These are phyloP conservation scores for Peniophora sp. DNA, from an alignment of 1,284 basidiomycete genomes.

Conservation along the genomic window DNA sequence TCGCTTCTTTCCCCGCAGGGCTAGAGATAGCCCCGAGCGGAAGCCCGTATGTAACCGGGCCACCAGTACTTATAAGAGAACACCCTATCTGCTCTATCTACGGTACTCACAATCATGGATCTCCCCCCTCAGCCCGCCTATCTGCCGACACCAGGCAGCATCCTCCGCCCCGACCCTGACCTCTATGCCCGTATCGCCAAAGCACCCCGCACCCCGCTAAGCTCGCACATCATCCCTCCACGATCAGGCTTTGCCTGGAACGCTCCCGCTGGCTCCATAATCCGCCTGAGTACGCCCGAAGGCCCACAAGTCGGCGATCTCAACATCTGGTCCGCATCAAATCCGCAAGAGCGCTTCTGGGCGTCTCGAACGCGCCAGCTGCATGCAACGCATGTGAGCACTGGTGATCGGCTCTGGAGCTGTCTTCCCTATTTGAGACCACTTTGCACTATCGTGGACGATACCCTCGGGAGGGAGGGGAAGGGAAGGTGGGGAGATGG, in stretches of 20 bases:
- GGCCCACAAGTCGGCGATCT: constrained; percentile 12
- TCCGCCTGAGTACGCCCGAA: constrained; percentile 12
- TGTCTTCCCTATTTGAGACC: constrained; percentile 12
- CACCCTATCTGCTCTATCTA: too few species aligned
- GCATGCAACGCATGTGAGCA: constrained; percentile 12
- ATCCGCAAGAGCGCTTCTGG: constrained; percentile 11
- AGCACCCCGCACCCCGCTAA: constrained; percentile 7
- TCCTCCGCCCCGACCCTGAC: neutral
- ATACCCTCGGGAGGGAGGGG: constrained; percentile 8
- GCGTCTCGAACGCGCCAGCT: constrained; percentile 15
- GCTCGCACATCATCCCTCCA: constrained; percentile 10
- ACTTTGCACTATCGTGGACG: constrained; percentile 13
- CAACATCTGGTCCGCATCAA: constrained; percentile 3
- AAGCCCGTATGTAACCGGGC: too few species aligned
- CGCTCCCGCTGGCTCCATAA: constrained; percentile 10
- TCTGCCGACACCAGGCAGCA: neutral
- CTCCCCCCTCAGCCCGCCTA: too few species aligned
- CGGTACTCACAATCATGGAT: too few species aligned
- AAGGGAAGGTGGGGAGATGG: constrained; percentile 9
- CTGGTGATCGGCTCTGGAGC: constrained; percentile 14
- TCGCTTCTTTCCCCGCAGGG: too few species aligned
- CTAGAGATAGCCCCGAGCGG: too few species aligned
- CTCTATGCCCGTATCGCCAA: neutral
- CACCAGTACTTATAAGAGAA: too few species aligned
- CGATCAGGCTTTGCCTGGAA: constrained; percentile 13